phyloP scores from a whole-genome alignment of 2,329 filamentous ascomycete genomes.

The Cladophialophora chaetospira region DNA sequence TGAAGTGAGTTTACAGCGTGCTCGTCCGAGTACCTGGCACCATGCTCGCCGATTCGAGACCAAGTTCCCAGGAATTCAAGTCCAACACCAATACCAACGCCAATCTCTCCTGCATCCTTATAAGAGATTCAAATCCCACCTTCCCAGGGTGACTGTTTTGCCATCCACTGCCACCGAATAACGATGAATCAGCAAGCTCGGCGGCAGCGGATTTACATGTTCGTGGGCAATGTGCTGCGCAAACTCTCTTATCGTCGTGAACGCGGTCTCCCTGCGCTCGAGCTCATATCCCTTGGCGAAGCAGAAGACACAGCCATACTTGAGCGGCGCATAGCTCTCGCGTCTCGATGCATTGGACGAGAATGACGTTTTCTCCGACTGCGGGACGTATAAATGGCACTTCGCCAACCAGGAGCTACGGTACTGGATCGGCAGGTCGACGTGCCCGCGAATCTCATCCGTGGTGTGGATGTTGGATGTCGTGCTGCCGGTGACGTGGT shows the following conservation, averaged over 20 bases:
- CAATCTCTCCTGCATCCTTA: too few relatives aligned
- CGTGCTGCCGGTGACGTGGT: conserved; percentile 28
- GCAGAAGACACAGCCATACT: conserved; percentile 34
- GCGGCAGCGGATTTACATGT: conserved; percentile 23
- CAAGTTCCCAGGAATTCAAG: background rate
- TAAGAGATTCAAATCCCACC: conserved; percentile 33
- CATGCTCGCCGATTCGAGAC: too few relatives aligned
- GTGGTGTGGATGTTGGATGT: conserved; percentile 30
- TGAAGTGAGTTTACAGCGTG: too few relatives aligned
- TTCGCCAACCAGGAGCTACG: conserved; percentile 30
- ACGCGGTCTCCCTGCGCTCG: conserved; percentile 18
- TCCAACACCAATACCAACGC: too few relatives aligned
- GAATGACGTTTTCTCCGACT: conserved; percentile 7
- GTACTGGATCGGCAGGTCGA: conserved; percentile 26
- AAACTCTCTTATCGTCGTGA: conserved; percentile 23
- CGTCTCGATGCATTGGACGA: background rate
- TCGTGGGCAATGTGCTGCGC: conserved; percentile 27
- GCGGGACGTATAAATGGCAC: conserved; percentile 29
- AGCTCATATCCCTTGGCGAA: conserved; percentile 26
- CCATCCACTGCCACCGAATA: conserved; percentile 29
- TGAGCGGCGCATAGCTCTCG: conserved; percentile 2
- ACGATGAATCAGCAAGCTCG: conserved; percentile 28
- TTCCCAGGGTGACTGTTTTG: conserved; percentile 20
- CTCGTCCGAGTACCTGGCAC: too few relatives aligned
- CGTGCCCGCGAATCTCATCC: conserved; percentile 30